Percentiles rank a stretch among this genome's conserved stretches.
These are phyloP conservation scores for Coelastrella sp. DNA, from an alignment of 139 green algal genomes.

Conservation along the genomic window DNA sequence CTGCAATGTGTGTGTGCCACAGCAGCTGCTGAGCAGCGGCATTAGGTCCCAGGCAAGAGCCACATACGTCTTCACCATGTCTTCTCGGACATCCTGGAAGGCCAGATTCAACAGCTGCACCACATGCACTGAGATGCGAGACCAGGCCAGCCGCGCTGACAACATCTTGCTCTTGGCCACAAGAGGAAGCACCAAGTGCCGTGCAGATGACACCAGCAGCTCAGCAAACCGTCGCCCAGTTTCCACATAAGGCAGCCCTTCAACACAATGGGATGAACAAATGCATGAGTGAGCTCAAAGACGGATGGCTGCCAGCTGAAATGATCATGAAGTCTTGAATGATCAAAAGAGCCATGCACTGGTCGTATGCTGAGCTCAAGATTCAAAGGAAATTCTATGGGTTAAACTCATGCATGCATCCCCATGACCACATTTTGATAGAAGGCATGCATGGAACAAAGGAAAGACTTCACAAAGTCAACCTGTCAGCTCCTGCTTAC, in stretches of 20 bases:
- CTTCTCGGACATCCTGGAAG: slow-evolving; percentile 29
- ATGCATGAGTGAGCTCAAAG: too few species aligned
- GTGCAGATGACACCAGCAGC: slow-evolving; percentile 23
- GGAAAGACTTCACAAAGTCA: too few species aligned
- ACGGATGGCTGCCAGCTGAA: too few species aligned
- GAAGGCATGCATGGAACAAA: too few species aligned
- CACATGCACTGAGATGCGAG: slow-evolving; percentile 34
- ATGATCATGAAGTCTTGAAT: too few species aligned
- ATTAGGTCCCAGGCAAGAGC: slow-evolving; percentile 39
- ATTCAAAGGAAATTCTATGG: too few species aligned
- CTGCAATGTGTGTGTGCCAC: slow-evolving; percentile 27
- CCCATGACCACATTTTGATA: too few species aligned
- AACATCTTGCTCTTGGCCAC: slow-evolving; percentile 20
- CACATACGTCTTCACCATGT: slow-evolving; percentile 38
- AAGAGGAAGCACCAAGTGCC: slow-evolving; percentile 33
- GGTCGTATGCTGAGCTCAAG: too few species aligned
- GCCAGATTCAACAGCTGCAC: slow-evolving; percentile 40
- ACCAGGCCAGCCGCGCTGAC: slow-evolving; percentile 35
- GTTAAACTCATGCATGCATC: too few species aligned
- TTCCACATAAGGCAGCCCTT: slow-evolving; percentile 33
- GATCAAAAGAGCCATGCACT: too few species aligned
- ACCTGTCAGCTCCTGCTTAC: too few species aligned
- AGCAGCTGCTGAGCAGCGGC: slow-evolving; percentile 41
- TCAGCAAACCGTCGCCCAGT: slow-evolving; percentile 38
- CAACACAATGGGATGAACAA: too few species aligned